Base-by-base conservation (phyloP, 208 protist genomes). In the Zelonia costaricensis region DNA sequence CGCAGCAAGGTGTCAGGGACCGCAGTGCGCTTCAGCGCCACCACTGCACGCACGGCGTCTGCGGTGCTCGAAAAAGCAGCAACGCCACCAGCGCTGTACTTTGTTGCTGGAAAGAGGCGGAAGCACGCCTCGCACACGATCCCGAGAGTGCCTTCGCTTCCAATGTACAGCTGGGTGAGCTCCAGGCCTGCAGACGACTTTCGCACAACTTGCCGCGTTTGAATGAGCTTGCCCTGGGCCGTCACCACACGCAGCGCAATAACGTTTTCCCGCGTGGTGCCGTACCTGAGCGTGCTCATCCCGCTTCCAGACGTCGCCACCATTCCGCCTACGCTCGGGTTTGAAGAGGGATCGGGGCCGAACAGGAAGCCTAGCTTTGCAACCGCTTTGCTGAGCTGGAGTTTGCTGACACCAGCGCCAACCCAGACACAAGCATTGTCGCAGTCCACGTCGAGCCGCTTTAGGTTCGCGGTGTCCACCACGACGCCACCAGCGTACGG, bases 131-230 rank as follows among this genome's bases (percentile, higher is more conserved):
- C 86, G 8, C 69, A 84, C 16, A 89, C 54, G 23, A 95, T 58
- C 30, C 86, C 90, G 0, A 94, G 62, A 22, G 84, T 93, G 20
- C 84, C 88, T 48, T 97, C 88, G 3, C 63, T 68, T 15, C 83
- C 83, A 33, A 89, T 68, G 48, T 92, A 93, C 16, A 96, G 62
- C 52, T 78, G 68, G 16, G 77, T 95, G 12, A 93, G 57, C 51
- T 96, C 83, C 23, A 89, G 90, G 15, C 88, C 90, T 12, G 77
- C 49, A 27, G 76, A 89, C 10, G 71, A 83, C 70, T 96, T 95
- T 20, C 78, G 79, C 16, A 78, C 79, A 25, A 75, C 61, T 30
- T 77, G 49, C 16, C 52, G 47, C 18, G 76, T 84, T 48, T 82
- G 70, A 10, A 82, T 53, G 25, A 79, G n/a, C 12, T 56, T 40